Evolutionary conservation across 2,329 filamentous ascomycete species (phyloP).

Genomic region (Madurella fahalii): DNA sequence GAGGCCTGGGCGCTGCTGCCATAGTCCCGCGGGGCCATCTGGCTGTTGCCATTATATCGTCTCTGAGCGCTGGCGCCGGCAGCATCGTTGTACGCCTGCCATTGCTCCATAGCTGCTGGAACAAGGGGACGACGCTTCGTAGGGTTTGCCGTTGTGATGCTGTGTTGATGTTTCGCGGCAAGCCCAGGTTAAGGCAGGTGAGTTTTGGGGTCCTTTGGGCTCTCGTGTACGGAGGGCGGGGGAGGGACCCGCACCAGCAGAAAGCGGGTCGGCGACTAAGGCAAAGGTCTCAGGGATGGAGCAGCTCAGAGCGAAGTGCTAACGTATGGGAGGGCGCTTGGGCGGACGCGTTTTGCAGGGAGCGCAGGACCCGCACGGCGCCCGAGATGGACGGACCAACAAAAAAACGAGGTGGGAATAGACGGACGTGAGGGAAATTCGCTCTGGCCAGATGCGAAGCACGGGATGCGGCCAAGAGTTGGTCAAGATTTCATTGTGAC

Average conservation of each 20-base stretch:
- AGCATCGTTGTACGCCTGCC: conserved; percentile 63
- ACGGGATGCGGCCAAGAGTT: background rate
- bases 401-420: background rate
- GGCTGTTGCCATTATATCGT: conserved; percentile 54
- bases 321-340: background rate
- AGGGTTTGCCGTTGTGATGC: conserved; percentile 1
- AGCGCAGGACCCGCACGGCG: background rate
- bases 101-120: conserved; percentile 51
- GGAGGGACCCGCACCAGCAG: background rate
- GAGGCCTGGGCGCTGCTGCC: conserved; percentile 38
- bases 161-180: conserved; percentile 8
- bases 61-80: conserved; percentile 56
- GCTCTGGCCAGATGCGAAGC: background rate
- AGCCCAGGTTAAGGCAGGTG: conserved; percentile 3
- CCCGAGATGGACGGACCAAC: background rate
- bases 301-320: background rate
- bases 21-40: conserved; percentile 25
- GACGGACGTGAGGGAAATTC: background rate
- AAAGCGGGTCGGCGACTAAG: background rate
- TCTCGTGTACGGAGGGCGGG: conserved; percentile 1
- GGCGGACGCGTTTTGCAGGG: background rate
- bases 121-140: conserved; percentile 12
- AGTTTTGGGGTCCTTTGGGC: conserved; percentile 13
- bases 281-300: background rate
- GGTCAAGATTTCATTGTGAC: background rate